A percentile compares a stretch with the other conserved stretches of the same genome.
phyloP scores from a whole-genome alignment of 1,284 basidiomycete species.

The Pseudozyma sp. region DNA sequence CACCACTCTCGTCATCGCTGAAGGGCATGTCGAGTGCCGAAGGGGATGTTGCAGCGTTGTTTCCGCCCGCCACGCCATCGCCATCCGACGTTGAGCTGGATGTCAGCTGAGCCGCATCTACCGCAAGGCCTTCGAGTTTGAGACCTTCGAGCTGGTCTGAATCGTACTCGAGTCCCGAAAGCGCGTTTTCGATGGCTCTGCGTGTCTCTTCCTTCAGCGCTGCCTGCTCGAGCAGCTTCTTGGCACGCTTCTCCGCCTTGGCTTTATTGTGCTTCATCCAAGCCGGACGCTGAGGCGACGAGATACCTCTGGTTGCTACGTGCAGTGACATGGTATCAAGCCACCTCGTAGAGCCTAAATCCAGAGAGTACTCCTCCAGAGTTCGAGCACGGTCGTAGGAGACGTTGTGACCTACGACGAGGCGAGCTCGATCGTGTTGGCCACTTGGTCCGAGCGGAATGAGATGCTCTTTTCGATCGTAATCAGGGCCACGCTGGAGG shows the following conservation, averaged over 20 bases:
- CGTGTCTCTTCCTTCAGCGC: conserved; percentile 67
- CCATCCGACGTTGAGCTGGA: conserved; percentile 5
- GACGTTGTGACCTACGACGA: conserved; percentile 94
- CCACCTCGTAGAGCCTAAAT: conserved; percentile 81
- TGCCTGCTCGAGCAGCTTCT: conserved; percentile 69
- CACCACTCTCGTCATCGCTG: conserved; percentile 41
- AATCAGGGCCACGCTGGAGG: conserved; percentile 74
- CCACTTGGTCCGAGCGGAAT: conserved; percentile 75
- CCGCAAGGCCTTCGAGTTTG: conserved; percentile 44
- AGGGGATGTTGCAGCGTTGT: conserved; percentile 13
- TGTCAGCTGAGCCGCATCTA: conserved; percentile 14
- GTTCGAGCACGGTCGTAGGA: conserved; percentile 91
- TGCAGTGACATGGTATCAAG: conserved; percentile 96
- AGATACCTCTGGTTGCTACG: conserved; percentile 92
- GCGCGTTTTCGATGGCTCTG: conserved; percentile 47
- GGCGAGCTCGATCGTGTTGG: conserved; percentile 68
- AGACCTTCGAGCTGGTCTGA: conserved; percentile 51
- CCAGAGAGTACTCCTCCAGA: conserved; percentile 83
- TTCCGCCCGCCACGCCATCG: neutral
- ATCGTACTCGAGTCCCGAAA: conserved; percentile 51
- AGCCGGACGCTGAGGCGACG: conserved; percentile 90
- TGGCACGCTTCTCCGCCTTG: conserved; percentile 71
- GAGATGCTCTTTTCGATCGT: conserved; percentile 76
- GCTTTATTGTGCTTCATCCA: conserved; percentile 86
- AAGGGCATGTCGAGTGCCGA: conserved; percentile 42